Base-by-base conservation (phyloP, 768 basidiomycete species). In the Leucocoprinus birnbaumii region DNA sequence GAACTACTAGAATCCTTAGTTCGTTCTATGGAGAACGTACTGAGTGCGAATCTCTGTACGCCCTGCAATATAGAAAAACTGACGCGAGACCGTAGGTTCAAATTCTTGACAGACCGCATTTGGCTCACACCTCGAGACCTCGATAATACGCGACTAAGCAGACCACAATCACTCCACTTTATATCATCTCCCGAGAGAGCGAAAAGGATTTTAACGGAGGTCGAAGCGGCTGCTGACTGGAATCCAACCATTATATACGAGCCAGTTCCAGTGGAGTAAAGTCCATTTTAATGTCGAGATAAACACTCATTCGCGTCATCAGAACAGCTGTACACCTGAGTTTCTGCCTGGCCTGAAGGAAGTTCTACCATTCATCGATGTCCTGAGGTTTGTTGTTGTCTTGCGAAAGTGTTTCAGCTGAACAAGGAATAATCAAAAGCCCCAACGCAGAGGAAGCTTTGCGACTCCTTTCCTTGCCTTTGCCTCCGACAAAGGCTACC, bases 361-460 rank as follows among this genome's bases (percentile, higher is more conserved):
- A 26, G 75, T 87, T 24, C 67, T 95, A 34, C 75, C 80, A 14
- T 70, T 69, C 21, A 76, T 95, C 48, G 68, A 77, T 34, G 77
- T 95, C 25, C 71, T 96, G 24, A 93, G 90, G 85, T 87, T 60
- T 19, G 69, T 3, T 21, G 11, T 34, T n/a, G 25, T n/a, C n/a
- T n/a, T n/a, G n/a, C n/a, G n/a, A n/a, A n/a, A n/a, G 25, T 24
- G 8, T 4, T 19, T 18, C 46, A 19, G 18, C 24, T 16, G 35
- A 48, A n/a, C n/a, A n/a, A 38, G 31, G 11, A 31, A 31, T 26
- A 9, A n/a, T 37, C 21, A 7, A 13, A 44, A 92, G 91, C 60
- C 93, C 93, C 2, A 95, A 96, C 64, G 91, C 93, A 19, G 84
- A 89, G 61, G 93, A 96, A 66, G 91, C 91, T 0, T 72, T 89